Evolutionary conservation across 257 asterid species (phyloP).

Genomic region (Verbena officinalis): DNA sequence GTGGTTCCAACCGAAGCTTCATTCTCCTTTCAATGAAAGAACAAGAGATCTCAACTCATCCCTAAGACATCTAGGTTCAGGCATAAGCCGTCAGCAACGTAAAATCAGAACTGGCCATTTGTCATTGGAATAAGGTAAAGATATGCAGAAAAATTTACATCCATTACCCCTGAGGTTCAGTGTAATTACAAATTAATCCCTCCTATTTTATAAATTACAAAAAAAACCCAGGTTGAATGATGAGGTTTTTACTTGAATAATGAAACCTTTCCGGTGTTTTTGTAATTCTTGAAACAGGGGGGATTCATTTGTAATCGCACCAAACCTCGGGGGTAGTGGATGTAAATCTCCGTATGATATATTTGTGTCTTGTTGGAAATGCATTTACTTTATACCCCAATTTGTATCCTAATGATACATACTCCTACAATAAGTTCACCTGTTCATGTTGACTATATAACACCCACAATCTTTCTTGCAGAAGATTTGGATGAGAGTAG

Average conservation of each 20-base stretch:
- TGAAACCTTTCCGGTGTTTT: too few species aligned
- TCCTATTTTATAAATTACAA: too few species aligned
- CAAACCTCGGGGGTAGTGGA: too few species aligned
- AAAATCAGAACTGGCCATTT: slow-evolving; percentile 73
- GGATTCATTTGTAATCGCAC: too few species aligned
- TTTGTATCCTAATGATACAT: slow-evolving; percentile 5
- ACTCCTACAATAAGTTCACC: slow-evolving; percentile 20
- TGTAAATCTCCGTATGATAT: too few species aligned
- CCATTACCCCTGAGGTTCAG: too few species aligned
- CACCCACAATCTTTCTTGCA: slow-evolving; percentile 21
- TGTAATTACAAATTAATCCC: too few species aligned
- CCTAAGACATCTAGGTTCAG: slow-evolving; percentile 60
- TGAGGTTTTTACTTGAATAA: too few species aligned
- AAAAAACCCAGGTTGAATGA: too few species aligned
- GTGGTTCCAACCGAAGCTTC: slow-evolving; percentile 90
- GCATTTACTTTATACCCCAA: slow-evolving; percentile 21
- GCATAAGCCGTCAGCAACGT: slow-evolving; percentile 74
- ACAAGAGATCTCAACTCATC: slow-evolving; percentile 43
- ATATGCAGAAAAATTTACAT: too few species aligned
- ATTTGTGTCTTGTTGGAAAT: slow-evolving; percentile 26
- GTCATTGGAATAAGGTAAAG: slow-evolving; percentile 52
- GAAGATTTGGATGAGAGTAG: slow-evolving; percentile 15
- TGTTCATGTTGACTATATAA: slow-evolving; percentile 17
- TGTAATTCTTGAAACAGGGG: too few species aligned
- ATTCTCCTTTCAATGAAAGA: slow-evolving; percentile 51